Evolutionary conservation across 2,329 filamentous ascomycete species (phyloP).

Genomic region (Berkeleyomyces basicola): DNA sequence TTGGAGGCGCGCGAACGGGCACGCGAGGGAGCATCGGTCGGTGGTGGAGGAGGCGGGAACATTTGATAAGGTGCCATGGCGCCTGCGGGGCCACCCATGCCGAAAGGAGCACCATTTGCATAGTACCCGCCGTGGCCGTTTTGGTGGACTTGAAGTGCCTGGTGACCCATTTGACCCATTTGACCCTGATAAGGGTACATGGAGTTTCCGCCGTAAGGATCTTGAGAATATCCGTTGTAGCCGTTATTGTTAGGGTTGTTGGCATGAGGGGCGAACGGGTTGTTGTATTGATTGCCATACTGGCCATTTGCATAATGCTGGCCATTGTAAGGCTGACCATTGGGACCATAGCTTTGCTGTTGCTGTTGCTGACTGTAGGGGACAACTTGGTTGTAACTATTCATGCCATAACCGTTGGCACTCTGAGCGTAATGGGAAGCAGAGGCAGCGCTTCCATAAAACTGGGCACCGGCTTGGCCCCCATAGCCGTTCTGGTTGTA

Average conservation of each 20-base stretch:
- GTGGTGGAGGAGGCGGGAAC: slow-evolving; percentile 26
- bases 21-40: slow-evolving; percentile 25
- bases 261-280: neutral
- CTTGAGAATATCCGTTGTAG: slow-evolving; percentile 16
- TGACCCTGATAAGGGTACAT: neutral
- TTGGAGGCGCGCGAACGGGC: slow-evolving; percentile 23
- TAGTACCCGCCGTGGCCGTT: slow-evolving; percentile 19
- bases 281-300: neutral
- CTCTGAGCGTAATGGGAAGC: slow-evolving; percentile 20
- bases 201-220: neutral
- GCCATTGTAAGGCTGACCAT: neutral
- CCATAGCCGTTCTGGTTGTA: slow-evolving; percentile 21
- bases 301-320: neutral
- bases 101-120: slow-evolving; percentile 17
- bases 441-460: neutral
- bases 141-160: neutral
- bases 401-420: slow-evolving; percentile 21
- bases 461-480: slow-evolving; percentile 14
- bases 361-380: slow-evolving; percentile 23
- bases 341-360: slow-evolving; percentile 3
- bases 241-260: slow-evolving; percentile 13
- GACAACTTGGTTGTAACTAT: slow-evolving; percentile 23
- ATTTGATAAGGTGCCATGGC: slow-evolving; percentile 5
- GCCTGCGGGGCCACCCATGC: slow-evolving; percentile 2
- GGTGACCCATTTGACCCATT: slow-evolving; percentile 2